Base-by-base conservation (phyloP, 1,139 yeast species). In the Sugiyamaella xylanicola region DNA sequence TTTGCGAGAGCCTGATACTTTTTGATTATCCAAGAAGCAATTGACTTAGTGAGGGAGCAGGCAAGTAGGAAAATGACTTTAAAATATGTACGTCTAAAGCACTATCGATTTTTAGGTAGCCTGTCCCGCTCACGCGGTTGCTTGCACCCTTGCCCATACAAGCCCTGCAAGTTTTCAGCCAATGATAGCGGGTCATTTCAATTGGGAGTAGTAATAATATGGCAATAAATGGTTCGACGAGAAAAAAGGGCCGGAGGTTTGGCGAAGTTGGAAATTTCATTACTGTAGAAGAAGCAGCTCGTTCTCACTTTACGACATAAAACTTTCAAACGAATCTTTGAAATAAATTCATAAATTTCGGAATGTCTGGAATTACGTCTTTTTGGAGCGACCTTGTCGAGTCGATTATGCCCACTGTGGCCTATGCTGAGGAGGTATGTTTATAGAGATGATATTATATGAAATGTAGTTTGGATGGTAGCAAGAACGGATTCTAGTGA, bases 391-490 rank as follows among this genome's bases (percentile, higher is more conserved):
- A 89, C 74, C 77, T 91, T 71, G 86, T 87, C 76, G 96, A 90
- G 74, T 80, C 88, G 63, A 80, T 88, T 63, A 76, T 84, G 66
- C 96, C 97, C 72, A 81, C 89, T 65, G 79, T 79, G 55, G 96
- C 96, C 58, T 84, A 81, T 76, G 97, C 97, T 69, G 97, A 88
- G 72, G 92, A 84, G 36, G 53, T 50, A 50, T 35, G 53, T 76
- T 60, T 66, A 20, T 22, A 35, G 20, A 19, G 15, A 7, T 20
- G 32, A 35, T 43, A 17, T 4, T 17, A 21, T 4, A 21, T 21
- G 46, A 8, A 19, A 32, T 11, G 11, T 32, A n/a, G 37, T n/a
- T n/a, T n/a, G 15, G 37, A n/a, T 32, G 37, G 37, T 13, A n/a
- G 37, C 15, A 32, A 11, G 15, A 15, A 32, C 9, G 32, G 32